Conservation (phyloP, 2,329 filamentous ascomycete species). For the Talaromyces amestolkiae region DNA sequence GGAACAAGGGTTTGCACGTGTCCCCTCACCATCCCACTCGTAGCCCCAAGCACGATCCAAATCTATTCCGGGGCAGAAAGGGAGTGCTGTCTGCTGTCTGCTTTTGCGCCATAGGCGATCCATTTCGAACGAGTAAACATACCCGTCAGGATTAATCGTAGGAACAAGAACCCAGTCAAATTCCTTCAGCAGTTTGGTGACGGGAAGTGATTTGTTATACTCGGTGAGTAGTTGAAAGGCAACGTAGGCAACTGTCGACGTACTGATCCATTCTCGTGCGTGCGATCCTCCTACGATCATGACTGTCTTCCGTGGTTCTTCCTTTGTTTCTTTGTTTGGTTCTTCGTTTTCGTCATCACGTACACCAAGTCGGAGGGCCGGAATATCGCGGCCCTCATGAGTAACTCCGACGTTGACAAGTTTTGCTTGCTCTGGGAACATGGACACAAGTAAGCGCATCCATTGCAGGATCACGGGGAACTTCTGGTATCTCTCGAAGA, state of each 20-base stretch:
- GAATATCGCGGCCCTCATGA: slow-evolving; percentile 83
- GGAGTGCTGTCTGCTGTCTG: slow-evolving; percentile 71
- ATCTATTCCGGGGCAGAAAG: slow-evolving; percentile 84
- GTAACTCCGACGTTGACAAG: slow-evolving; percentile 77
- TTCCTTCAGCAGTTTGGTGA: slow-evolving; percentile 74
- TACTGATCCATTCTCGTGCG: slow-evolving; percentile 94
- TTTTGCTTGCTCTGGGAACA: slow-evolving; percentile 79
- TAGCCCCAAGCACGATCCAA: slow-evolving; percentile 84
- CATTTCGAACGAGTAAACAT: slow-evolving; percentile 87
- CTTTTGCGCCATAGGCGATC: slow-evolving; percentile 97
- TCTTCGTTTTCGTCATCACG: slow-evolving; percentile 42
- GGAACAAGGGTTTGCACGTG: slow-evolving; percentile 77
- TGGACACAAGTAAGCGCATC: slow-evolving; percentile 85
- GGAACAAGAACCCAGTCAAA: slow-evolving; percentile 90
- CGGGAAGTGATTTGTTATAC: slow-evolving; percentile 68
- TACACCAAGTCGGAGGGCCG: slow-evolving; percentile 72
- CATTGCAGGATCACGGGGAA: slow-evolving; percentile 80
- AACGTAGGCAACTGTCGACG: slow-evolving; percentile 84
- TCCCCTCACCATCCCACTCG: slow-evolving; percentile 70
- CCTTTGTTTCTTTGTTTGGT: slow-evolving; percentile 33
- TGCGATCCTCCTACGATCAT: slow-evolving; percentile 84
- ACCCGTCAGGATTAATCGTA: slow-evolving; percentile 88
- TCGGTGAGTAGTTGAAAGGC: slow-evolving; percentile 83
- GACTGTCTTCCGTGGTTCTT: slow-evolving; percentile 66
- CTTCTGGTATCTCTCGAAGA: slow-evolving; percentile 91